Evolutionary conservation across 169 alveolate species (phyloP), one percentile per base, ranked within the genome.

Genomic region (Sarcocystis neurona): DNA sequence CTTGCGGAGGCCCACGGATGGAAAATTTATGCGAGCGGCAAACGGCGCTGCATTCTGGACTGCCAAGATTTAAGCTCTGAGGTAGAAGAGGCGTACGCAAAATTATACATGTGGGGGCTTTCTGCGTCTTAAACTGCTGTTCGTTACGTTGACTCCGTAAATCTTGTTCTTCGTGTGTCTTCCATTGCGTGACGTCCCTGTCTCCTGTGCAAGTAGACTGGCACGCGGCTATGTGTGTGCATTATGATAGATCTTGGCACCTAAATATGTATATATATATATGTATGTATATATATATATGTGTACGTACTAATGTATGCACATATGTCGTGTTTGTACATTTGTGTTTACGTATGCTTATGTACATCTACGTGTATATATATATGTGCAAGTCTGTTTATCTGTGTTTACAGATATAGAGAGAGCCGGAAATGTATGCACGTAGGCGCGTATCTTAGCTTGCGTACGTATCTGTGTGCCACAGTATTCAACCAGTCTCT

Each of bases 31-130:
- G 53, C 82, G 34, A 72, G 58, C 53, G 82, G 82, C 3, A 32
- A 27, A 39, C 82, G 53, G 8, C 82, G 82, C 56, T 32, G 53
- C 58, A 72, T 72, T 39, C 56, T 72, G 18, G 82, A 72, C 82
- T 72, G 82, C 56, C 46, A 39, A 39, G 43, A 72, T 10, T 32
- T 72, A n/a, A n/a, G n/a, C n/a, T n/a, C n/a, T n/a, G n/a, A n/a
- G n/a, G n/a, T n/a, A n/a, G n/a, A n/a, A n/a, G n/a, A n/a, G n/a
- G n/a, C n/a, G n/a, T n/a, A n/a, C n/a, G n/a, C n/a, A n/a, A n/a
- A n/a, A n/a, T 53, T 53, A 23, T 53, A 53, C 66, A 53, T 53
- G 66, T 53, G 12, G 66, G 30, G 66, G 12, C 66, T 53, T 23
- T 53, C 66, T 15, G 66, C 66, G 30, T 23, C 12, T 53, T 12